These are phyloP conservation scores for Circinella umbellata DNA, from an alignment of 371 early-diverging fungal species.

Conservation along the genomic window DNA sequence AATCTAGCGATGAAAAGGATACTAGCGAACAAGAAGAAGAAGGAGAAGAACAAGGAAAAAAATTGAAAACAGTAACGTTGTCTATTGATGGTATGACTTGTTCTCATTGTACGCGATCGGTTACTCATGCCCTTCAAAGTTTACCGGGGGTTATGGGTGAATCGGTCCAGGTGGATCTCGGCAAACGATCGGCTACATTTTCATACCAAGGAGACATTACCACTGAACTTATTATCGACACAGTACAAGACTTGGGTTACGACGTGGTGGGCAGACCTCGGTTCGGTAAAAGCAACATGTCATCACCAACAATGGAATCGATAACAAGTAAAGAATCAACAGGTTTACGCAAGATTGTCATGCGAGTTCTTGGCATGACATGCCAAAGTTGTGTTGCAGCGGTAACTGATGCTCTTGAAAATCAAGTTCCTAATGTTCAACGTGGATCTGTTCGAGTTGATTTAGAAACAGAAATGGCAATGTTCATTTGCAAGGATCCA, in stretches of 20 bases:
- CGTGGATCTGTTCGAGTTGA: constrained; percentile 41
- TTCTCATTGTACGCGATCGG: constrained; percentile 73
- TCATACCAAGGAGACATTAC: constrained; percentile 38
- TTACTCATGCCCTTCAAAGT: constrained; percentile 48
- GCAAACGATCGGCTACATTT: constrained; percentile 46
- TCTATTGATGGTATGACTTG: constrained; percentile 84
- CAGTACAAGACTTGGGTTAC: constrained; percentile 70
- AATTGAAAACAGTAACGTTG: constrained; percentile 22
- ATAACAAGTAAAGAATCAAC: neutral
- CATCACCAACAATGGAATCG: neutral
- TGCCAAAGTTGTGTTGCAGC: constrained; percentile 39
- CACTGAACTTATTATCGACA: constrained; percentile 36
- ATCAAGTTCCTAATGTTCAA: constrained; percentile 31
- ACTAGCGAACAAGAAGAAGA: constrained; percentile 1
- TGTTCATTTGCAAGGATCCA: constrained; percentile 40
- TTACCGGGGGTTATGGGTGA: constrained; percentile 56
- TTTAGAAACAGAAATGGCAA: constrained; percentile 53
- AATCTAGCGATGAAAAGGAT: neutral
- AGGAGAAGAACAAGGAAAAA: neutral
- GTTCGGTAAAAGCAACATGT: constrained; percentile 16
- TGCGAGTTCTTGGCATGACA: constrained; percentile 51
- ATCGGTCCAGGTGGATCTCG: constrained; percentile 53
- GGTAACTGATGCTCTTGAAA: constrained; percentile 38
- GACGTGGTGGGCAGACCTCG: constrained; percentile 47
- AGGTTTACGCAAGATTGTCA: constrained; percentile 40